Base-by-base conservation (phyloP, 2,329 filamentous ascomycete genomes). In the Colletotrichum melonis region DNA sequence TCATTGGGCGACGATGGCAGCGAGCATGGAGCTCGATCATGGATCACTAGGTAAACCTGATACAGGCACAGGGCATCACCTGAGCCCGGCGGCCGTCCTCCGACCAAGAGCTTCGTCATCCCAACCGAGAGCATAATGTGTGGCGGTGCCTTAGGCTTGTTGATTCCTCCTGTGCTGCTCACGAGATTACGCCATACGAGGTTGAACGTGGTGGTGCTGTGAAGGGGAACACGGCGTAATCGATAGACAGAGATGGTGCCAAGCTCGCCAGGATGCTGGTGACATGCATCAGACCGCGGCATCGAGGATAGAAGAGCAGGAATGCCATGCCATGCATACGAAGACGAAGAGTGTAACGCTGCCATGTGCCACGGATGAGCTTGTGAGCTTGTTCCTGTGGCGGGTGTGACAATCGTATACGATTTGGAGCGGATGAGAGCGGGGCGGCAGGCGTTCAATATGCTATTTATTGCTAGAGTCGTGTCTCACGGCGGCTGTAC, bases 301-400 rank as follows among this genome's bases (percentile, higher is more conserved):
- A 52, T 68, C 16, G 42, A 49, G 19, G 42, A 49, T 8, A n/a
- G 56, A 62, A 22, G 55, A 60, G 38, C 54, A 30, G 24, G 38
- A 32, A 46, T 24, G 22, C 35, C 24, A 62, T 46, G 35, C 56
- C 24, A 62, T 46, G 35, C 30, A 59, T n/a, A 59, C 42, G 42
- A n/a, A 5, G 26, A 12, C 24, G 6, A 22, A 57, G 69, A 24
- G 52, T 68, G 69, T 57, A 52, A 49, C 58, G 69, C 32, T 58
- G 69, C 69, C 69, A 68, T 68, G 69, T 68, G 69, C 49, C 30
- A 68, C 56, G 62, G 46, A n/a, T 22, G 38, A 67, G 63, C 63
- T 69, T 63, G 35, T 63, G 14, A 59, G 30, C 30, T 38, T 59
- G 56, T 59, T 19, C 24, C 14, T 49, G 49, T 46, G 56, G 22